Base-by-base conservation (phyloP, 192 early-diverging fungal species). In the Coemansia erecta region DNA sequence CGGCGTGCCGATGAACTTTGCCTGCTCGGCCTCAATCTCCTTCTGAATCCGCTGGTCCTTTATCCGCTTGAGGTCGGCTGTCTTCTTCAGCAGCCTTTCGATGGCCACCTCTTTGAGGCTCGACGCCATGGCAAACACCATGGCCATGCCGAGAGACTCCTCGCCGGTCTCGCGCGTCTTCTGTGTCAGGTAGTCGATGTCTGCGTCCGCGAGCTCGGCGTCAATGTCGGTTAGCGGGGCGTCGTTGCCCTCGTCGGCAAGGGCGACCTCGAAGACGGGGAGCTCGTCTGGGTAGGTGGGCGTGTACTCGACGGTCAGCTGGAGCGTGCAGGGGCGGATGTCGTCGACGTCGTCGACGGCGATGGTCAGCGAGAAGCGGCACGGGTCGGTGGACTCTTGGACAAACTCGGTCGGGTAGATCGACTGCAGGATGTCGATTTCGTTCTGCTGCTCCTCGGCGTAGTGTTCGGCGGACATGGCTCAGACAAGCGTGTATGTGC, bases 101-200 rank as follows among this genome's bases (percentile, higher is more conserved):
- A 84, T 86, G 22, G 92, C 59, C 0, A 61, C 64, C 59, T 98
- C 95, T 63, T 91, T 91, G 14, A 92, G 81, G 3, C 76, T 65
- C 3, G 88, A 81, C 4, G 84, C 86, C 82, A 98, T 82, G 22
- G 85, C 85, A 67, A 98, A 98, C 21, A 92, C 84, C 90, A 94
- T 94, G 40, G 86, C 92, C 90, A 96, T 94, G 19, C 95, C 95
- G 48, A 94, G 61, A 61, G 84, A 85, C 43, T 90, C 85, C 49
- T 90, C 86, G 57, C 74, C 68, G 14, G 63, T 64, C 14, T 56
- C 57, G 17, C 79, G 60, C 9, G 58, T 52, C 42, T 76, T 54
- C 7, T 53, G 42, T 8, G 68, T 74, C 10, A 80, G 47, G 18
- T 63, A 53, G 42, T 73, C 68, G 31, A 74, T 21, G 26, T 82